Base-by-base conservation (phyloP, 2,329 filamentous ascomycete genomes). In the Canariomyces notabilis region DNA sequence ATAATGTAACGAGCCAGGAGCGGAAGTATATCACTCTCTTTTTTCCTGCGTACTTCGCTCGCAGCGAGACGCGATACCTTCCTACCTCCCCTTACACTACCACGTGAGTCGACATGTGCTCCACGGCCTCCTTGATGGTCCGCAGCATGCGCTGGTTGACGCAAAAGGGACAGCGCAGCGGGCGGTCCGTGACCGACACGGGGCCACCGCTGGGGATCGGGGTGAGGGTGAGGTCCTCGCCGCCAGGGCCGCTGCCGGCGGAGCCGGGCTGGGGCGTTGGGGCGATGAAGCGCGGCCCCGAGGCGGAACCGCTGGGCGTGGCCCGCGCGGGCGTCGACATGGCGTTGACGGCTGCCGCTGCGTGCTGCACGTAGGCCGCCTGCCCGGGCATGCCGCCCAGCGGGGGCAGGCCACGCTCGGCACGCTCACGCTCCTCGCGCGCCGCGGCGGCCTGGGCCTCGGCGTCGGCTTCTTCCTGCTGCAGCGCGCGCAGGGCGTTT, bases 101-200 rank as follows among this genome's bases (percentile, higher is more conserved):
- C 4, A 82, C 78, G 50, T 82, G 78, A 2, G 76, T 80, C 9
- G 77, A 77, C 69, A 82, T 67, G 57, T 82, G 78, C 59, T 82
- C 78, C 3, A 82, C 77, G 4, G 78, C 76, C 59, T 82, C 78
- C 61, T 78, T 80, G 37, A 81, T 77, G 1, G 71, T 76, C 15
- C 77, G 68, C 42, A 82, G 67, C 76, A 81, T 79, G 5, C 78
- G 70, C 55, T 79, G 74, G 53, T 81, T 82, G 29, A 82, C 71
- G 51, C 78, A 82, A 53, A 79, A 82, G 1, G 78, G 78, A 52
- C 78, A 82, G 15, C 77, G 69, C 21, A 79, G 60, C 2, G 77
- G 75, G 16, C 70, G 62, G 29, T 80, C 74, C 23, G 67, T 65
- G 5, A 64, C 61, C 4, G 72, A 66, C 21, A 75, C 59, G 6